Evolutionary conservation across 2,329 filamentous ascomycete species (phyloP), one percentile per base, ranked within the genome.

Genomic region (Apiospora hydei): DNA sequence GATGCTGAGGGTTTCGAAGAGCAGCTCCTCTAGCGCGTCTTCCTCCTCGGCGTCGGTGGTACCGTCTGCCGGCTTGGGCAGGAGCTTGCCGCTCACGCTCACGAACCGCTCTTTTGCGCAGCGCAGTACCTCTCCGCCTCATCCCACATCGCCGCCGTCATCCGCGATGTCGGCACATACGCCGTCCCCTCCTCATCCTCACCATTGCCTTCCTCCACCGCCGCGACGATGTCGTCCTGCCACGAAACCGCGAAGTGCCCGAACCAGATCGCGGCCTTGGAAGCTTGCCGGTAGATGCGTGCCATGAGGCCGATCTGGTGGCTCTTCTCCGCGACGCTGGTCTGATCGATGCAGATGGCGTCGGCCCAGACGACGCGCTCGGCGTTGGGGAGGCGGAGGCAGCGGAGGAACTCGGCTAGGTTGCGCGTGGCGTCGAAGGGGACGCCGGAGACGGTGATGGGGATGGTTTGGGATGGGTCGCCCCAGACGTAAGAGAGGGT

Each of bases 401-500:
- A 38, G 3, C 44, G 67, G 26, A 69, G 41, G 18, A 49, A 49
- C n/a, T 49, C 67, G 44, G 26, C 41, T 6, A 69, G 67, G 16
- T 69, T 69, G 16, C 5, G n/a, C 67, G 67, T 69, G 14, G 67
- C 67, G n/a, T 41, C 44, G 44, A 69, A 69, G 4, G 16, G 67
- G 13, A n/a, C 46, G 43, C 67, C 67, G 5, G 44, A 26, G 13
- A 69, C 67, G 6, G 24, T 51, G 24, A 69, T 69, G 67, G 67
- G 14, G 10, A 21, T 4, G 5, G 67, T 51, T n/a, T 34, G 13
- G 44, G 14, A 21, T 0, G 44, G 13, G 8, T 69, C 44, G n/a
- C 67, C 67, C 67, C 67, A 69, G 4, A 69, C 67, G 44, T 69
- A 69, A 4, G 67, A 69, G 30, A 69, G 30, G 2, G 67, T 49